Percentiles rank a stretch among this genome's conserved stretches.
Evolutionary conservation across 169 alveolate genomes (phyloP).

Genomic region (Plasmodium inui): DNA sequence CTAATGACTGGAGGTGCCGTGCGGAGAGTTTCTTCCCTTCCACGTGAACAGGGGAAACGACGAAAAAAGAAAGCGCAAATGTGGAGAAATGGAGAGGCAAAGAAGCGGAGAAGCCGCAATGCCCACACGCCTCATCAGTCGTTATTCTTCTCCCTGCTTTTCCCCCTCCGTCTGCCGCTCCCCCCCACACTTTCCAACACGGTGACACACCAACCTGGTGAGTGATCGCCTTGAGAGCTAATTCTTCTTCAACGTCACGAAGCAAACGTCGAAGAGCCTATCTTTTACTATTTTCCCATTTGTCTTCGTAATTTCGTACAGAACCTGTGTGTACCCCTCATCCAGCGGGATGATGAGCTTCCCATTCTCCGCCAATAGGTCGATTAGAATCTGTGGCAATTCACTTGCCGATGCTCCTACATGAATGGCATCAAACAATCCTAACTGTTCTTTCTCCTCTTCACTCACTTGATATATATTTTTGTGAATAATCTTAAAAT

Average conservation of each 20-base stretch:
- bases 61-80: neutral
- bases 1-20: neutral
- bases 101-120: neutral
- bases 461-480: slow-evolving; percentile 72
- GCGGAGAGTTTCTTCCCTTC: neutral
- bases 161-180: too few relatives aligned
- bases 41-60: neutral
- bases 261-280: slow-evolving; percentile 75
- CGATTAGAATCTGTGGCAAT: slow-evolving; percentile 67
- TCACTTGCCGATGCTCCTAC: slow-evolving; percentile 79
- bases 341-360: slow-evolving; percentile 62
- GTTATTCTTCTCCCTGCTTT: neutral
- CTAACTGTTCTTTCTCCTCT: slow-evolving; percentile 54
- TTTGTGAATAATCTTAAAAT: slow-evolving; percentile 72
- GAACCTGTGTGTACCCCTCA: slow-evolving; percentile 69
- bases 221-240: neutral
- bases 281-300: slow-evolving; percentile 72
- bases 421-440: slow-evolving; percentile 75
- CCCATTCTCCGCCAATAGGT: slow-evolving; percentile 64
- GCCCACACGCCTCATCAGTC: neutral
- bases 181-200: neutral
- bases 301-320: slow-evolving; percentile 64
- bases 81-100: neutral
- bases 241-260: slow-evolving; percentile 63
- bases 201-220: neutral